These are phyloP conservation scores for Fusarium hainanense DNA, from an alignment of 2,329 filamentous ascomycete species.

Conservation along the genomic window DNA sequence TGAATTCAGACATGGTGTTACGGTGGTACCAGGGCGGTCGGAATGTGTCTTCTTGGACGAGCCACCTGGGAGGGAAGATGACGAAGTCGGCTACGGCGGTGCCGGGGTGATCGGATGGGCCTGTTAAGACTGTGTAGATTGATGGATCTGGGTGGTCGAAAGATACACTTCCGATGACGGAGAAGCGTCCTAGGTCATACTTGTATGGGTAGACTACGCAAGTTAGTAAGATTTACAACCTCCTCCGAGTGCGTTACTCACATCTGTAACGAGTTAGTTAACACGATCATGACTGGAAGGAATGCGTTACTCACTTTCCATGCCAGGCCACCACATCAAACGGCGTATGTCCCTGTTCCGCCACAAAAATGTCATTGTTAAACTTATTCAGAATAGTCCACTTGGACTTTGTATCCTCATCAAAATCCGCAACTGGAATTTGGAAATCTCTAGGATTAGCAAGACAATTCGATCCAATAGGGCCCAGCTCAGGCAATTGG, in stretches of 20 bases:
- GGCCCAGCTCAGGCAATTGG: slow-evolving; percentile 75
- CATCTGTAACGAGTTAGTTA: slow-evolving; percentile 21
- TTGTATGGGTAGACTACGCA: slow-evolving; percentile 70
- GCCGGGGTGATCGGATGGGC: slow-evolving; percentile 67
- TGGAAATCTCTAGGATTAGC: slow-evolving; percentile 82
- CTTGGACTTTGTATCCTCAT: slow-evolving; percentile 64
- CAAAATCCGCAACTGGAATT: slow-evolving; percentile 74
- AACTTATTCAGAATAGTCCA: slow-evolving; percentile 72
- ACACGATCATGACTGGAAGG: accelerated
- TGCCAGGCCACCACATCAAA: slow-evolving; percentile 88
- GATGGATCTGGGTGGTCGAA: slow-evolving; percentile 78
- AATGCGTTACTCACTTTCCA: slow-evolving; percentile 71
- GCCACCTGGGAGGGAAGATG: slow-evolving; percentile 78
- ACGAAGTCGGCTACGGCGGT: slow-evolving; percentile 78
- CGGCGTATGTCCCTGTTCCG: slow-evolving; percentile 73
- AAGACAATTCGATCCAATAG: slow-evolving; percentile 77
- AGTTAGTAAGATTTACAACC: neutral
- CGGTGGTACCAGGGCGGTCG: slow-evolving; percentile 79
- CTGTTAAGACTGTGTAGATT: slow-evolving; percentile 79
- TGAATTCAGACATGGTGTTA: slow-evolving; percentile 75
- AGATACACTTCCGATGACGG: slow-evolving; percentile 75
- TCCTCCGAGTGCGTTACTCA: slow-evolving; percentile 2
- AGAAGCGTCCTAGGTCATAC: slow-evolving; percentile 83
- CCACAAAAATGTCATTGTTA: slow-evolving; percentile 69
- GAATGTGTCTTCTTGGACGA: slow-evolving; percentile 77